Evolutionary conservation across 306 rosid species (phyloP), one percentile per base, ranked within the genome.

Genomic region (Quercus parvula): DNA sequence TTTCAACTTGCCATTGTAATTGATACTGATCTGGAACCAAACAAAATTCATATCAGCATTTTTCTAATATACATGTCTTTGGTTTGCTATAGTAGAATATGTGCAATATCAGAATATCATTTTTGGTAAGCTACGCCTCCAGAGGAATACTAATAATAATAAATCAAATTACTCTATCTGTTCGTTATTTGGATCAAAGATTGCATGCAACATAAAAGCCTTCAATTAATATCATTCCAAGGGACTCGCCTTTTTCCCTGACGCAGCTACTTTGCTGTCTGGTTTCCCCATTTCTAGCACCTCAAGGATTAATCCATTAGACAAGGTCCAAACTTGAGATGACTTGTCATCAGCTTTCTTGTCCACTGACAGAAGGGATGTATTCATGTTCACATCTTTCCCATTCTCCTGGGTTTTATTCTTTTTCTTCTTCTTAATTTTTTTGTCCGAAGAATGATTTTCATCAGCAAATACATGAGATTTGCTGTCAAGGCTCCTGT

Each of bases 1-100:
- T 86, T 87, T 91, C 88, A 94, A 70, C 85, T 84, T 91, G 62
- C 94, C 92, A 68, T 85, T 83, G 84, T 83, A 94, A 78, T 61
- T 76, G 66, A 94, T 72, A 28, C 89, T 90, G 55, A 94, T 80
- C 97, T 94, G 94, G 59, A 89, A 88, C 64, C 81, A 86, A 76
- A 86, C n/a, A 70, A 5, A 58, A 85, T n/a, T 76, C 55, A 63
- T 14, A 68, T 64, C 38, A 41, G 44, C 52, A 66, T 28, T 22
- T 76, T 33, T n/a, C 54, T 15, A 74, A 9, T 10, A 35, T 22
- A 35, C 28, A 4, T 19, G 33, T 33, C 72, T 19, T 67, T n/a
- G 3, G 10, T 68, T 49, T 67, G 28, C 64, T 27, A 17, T 11
- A 6, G 56, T 24, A 25, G 46, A 49, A 49, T 49, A 49, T 49